A percentile compares a stretch with the other conserved stretches of the same genome.
Evolutionary conservation across 768 basidiomycete species (phyloP).

Genomic region (Steccherinum ochraceum): DNA sequence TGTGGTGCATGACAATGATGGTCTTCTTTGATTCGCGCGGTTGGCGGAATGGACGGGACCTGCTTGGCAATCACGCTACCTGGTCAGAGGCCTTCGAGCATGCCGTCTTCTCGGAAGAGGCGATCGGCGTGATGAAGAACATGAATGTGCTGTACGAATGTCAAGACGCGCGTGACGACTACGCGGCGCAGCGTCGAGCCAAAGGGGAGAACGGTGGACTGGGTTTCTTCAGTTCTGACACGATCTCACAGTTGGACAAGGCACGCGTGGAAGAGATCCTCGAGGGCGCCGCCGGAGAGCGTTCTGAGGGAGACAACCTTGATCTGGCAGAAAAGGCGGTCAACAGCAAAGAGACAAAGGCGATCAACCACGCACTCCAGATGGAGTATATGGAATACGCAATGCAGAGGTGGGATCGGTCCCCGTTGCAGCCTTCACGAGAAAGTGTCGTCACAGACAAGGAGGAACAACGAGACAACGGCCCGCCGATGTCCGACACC

Average conservation of each 20-base stretch:
- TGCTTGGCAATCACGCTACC: neutral
- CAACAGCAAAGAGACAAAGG: neutral
- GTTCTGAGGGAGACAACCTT: too few relatives aligned
- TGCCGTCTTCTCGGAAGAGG: slow-evolving; percentile 11
- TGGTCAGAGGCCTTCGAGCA: neutral
- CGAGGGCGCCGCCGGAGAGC: too few relatives aligned
- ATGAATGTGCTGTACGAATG: slow-evolving; percentile 31
- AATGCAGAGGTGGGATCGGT: neutral
- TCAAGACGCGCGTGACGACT: slow-evolving; percentile 29
- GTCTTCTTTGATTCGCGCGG: neutral
- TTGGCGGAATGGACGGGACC: neutral
- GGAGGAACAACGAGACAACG: neutral
- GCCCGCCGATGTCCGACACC: neutral
- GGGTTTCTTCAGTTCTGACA: too few relatives aligned
- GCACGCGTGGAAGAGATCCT: too few relatives aligned
- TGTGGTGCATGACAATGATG: neutral
- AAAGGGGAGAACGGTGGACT: too few relatives aligned
- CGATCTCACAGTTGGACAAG: too few relatives aligned
- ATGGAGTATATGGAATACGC: neutral
- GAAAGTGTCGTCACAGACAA: too few relatives aligned
- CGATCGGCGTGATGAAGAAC: neutral
- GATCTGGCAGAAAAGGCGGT: neutral
- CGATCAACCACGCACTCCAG: neutral
- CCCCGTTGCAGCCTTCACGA: too few relatives aligned
- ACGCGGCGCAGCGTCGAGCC: slow-evolving; percentile 11